Base-by-base conservation (phyloP, 768 basidiomycete genomes). In the Dacryopinax spathularia region DNA sequence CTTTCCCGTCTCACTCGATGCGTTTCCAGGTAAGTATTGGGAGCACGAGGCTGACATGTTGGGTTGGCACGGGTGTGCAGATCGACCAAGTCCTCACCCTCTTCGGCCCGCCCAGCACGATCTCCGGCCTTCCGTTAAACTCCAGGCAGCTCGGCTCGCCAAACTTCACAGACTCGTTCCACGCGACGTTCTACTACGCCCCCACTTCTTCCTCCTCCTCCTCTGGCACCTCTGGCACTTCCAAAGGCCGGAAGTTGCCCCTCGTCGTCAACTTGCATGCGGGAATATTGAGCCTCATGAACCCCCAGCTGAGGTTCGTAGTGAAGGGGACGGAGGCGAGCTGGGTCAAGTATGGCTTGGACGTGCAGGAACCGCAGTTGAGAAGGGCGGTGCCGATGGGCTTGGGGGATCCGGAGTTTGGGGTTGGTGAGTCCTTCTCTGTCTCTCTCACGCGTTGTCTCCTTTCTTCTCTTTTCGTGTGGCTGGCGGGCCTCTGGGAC, bases 291-390 rank as follows among this genome's bases (percentile, higher is more conserved):
- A 89, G 88, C 4, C 84, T 83, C 25, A 77, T 81, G 29, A 76
- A 80, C 3, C 78, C 76, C 1, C 91, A 91, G 72, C 73, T 86
- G 25, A 84, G 90, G 22, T 95, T 82, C 72, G 70, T 81, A 39
- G 80, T 91, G 65, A 84, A 86, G 62, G 89, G 89, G 39, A 83
- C 83, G 25, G 78, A 79, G 65, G 89, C 88, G 29, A 81, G 84
- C 1, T 91, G 81, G 73, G 77, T 80, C 64, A 93, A 95, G 73
- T 81, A 79, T 69, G 89, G 89, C 4, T 72, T 89, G 22, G 90
- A 91, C 72, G 75, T 83, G 1, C 90, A 93, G 70, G 91, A 92
- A 74, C 83, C 84, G 61, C 85, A 88, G 66, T 80, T 91, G 60
- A 84, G 84, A 69, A 22, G 12, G 5, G 25, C 48, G 13, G 13